Conservation (phyloP, 176 grass and related monocot species). For the Puya raimondii region DNA sequence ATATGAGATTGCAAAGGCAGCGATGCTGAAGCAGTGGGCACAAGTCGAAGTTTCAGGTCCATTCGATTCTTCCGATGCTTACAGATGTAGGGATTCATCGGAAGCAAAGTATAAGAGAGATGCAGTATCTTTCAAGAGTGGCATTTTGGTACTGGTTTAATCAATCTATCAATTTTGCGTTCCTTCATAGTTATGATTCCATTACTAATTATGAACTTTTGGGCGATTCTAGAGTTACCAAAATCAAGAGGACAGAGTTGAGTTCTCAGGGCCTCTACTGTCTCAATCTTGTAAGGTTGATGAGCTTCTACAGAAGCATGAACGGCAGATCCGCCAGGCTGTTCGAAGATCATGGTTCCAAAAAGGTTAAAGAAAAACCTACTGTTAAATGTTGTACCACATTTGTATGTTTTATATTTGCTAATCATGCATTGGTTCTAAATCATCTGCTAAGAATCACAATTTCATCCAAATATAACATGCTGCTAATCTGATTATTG, state of each 20-base stretch:
- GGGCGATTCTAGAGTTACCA: slow-evolving; percentile 41
- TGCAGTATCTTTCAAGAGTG: slow-evolving; percentile 5
- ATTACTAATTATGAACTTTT: not conserved
- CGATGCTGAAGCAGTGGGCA: slow-evolving; percentile 66
- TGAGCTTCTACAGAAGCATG: slow-evolving; percentile 69
- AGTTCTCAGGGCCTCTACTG: slow-evolving; percentile 58
- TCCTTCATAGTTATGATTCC: not conserved
- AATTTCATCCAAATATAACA: not conserved
- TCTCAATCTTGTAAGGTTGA: slow-evolving; percentile 51
- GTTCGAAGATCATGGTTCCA: slow-evolving; percentile 58
- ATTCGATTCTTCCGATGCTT: slow-evolving; percentile 26
- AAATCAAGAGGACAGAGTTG: slow-evolving; percentile 36
- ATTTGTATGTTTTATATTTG: not conserved
- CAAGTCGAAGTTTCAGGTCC: slow-evolving; percentile 32
- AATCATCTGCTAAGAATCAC: not conserved
- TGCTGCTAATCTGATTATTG: too few relatives aligned
- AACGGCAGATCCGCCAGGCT: slow-evolving; percentile 51
- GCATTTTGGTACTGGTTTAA: slow-evolving; percentile 21
- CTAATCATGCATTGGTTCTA: not conserved
- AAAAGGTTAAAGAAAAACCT: slow-evolving; percentile 33
- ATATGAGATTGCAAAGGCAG: slow-evolving; percentile 46
- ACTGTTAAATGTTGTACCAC: not conserved
- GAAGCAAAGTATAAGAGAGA: not conserved
- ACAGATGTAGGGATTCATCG: not conserved
- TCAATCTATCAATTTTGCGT: not conserved